Percentiles rank a stretch among this genome's conserved stretches.
These are phyloP conservation scores for Macrophomina pseudophaseolina DNA, from an alignment of 2,329 filamentous ascomycete genomes.

Conservation along the genomic window DNA sequence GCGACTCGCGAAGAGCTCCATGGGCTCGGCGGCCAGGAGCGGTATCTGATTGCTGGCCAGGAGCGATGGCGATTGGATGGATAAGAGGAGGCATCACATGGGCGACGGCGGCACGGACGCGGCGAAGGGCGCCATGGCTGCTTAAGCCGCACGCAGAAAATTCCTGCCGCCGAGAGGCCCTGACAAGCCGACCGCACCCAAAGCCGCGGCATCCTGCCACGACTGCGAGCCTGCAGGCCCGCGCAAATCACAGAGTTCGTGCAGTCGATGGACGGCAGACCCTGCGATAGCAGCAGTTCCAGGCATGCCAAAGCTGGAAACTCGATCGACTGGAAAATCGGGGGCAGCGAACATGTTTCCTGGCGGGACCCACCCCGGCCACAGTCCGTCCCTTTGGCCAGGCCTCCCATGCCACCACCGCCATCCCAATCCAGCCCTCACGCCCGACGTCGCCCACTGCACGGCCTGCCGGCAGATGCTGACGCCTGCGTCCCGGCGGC, in stretches of 20 bases:
- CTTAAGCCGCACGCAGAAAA: constrained; percentile 5
- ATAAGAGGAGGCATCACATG: constrained; percentile 7
- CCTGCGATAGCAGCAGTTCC: neutral
- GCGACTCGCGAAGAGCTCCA: constrained; percentile 5
- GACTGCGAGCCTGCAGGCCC: neutral
- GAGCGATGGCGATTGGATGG: neutral
- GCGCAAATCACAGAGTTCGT: neutral
- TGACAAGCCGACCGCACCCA: neutral
- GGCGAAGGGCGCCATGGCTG: constrained; percentile 2
- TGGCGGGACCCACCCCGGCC: neutral
- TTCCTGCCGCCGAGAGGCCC: neutral
- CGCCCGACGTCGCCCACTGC: constrained; percentile 2
- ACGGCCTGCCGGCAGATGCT: neutral
- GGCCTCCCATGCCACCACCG: neutral
- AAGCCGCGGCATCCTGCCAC: neutral
- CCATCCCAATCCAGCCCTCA: constrained; percentile 10
- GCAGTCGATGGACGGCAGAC: too few relatives aligned
- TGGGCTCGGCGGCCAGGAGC: constrained; percentile 1
- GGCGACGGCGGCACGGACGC: neutral
- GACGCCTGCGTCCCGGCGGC: neutral
- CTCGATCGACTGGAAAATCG: constrained; percentile 21
- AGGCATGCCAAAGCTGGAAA: constrained; percentile 7
- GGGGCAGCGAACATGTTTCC: neutral
- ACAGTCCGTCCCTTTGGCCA: neutral
- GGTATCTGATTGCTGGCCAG: constrained; percentile 15